Evolutionary conservation across 2,329 filamentous ascomycete species (phyloP).

Genomic region (Xylariaceae sp.): DNA sequence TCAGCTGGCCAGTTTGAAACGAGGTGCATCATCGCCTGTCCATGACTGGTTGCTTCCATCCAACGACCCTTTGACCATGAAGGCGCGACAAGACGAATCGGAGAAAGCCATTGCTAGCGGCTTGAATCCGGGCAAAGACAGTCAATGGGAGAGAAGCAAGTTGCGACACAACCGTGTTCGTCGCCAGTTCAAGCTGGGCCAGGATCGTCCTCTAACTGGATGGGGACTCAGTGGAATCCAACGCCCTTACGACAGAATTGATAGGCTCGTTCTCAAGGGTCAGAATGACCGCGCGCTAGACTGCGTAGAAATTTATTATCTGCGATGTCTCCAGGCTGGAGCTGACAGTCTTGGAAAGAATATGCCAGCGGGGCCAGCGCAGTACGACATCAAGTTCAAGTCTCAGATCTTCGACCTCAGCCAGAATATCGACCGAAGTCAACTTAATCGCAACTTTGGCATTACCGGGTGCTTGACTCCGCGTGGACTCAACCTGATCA

Average conservation of each 20-base stretch:
- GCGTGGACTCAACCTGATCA: constrained; percentile 54
- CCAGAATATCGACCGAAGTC: constrained; percentile 64
- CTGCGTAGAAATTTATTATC: constrained; percentile 56
- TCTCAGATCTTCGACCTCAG: constrained; percentile 56
- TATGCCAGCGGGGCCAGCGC: background rate
- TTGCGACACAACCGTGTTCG: constrained; percentile 55
- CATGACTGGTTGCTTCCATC: constrained; percentile 55
- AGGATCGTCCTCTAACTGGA: constrained; percentile 51
- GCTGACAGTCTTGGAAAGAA: constrained; percentile 28
- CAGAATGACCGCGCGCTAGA: constrained; percentile 60
- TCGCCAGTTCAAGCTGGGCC: constrained; percentile 44
- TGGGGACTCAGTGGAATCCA: constrained; percentile 51
- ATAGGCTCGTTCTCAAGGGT: constrained; percentile 34
- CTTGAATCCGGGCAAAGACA: constrained; percentile 27
- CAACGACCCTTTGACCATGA: constrained; percentile 49
- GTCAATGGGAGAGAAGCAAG: constrained; percentile 53
- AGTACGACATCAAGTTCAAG: constrained; percentile 48
- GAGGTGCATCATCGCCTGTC: constrained; percentile 56
- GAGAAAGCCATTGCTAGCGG: constrained; percentile 27
- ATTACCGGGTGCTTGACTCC: constrained; percentile 65
- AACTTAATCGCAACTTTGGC: constrained; percentile 45
- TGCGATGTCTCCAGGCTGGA: constrained; percentile 39
- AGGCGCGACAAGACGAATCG: constrained; percentile 45
- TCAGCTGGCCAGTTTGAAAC: constrained; percentile 43
- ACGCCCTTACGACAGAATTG: constrained; percentile 27